A percentile compares a stretch with the other conserved stretches of the same genome.
These are phyloP conservation scores for Eimeria maxima DNA, from an alignment of 169 alveolate species.

Conservation along the genomic window DNA sequence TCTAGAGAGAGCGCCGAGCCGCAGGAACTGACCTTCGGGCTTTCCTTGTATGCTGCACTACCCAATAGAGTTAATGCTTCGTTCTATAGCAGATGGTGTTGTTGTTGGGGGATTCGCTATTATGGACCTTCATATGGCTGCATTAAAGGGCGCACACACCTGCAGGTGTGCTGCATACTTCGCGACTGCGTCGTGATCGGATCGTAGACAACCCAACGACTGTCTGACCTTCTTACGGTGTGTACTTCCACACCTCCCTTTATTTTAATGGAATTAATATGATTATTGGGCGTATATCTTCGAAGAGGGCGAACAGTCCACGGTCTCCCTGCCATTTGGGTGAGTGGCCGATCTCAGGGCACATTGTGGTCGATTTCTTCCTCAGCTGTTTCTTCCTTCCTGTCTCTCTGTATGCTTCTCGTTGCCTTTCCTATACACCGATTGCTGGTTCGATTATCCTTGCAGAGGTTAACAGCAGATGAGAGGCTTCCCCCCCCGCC, in stretches of 20 bases:
- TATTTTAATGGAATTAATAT: not conserved
- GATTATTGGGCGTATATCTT: not conserved
- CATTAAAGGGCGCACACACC: not conserved
- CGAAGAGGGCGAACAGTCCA: not conserved
- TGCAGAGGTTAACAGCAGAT: not conserved
- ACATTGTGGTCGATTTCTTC: not conserved
- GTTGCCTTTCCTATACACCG: not conserved
- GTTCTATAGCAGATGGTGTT: not conserved
- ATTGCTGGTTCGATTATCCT: not conserved
- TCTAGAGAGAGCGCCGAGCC: not conserved
- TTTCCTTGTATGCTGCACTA: not conserved
- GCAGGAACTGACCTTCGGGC: not conserved
- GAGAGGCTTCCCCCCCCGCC: slow-evolving; percentile 1
- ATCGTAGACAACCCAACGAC: not conserved
- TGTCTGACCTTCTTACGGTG: not conserved
- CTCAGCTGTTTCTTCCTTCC: not conserved
- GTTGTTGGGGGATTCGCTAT: too few species aligned
- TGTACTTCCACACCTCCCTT: not conserved
- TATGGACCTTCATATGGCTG: not conserved
- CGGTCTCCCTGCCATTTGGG: not conserved
- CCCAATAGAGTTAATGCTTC: not conserved
- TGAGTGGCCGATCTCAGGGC: not conserved
- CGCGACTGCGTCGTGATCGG: not conserved
- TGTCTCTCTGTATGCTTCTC: not conserved
- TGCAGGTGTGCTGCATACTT: not conserved